Evolutionary conservation across 2,329 filamentous ascomycete genomes (phyloP).

Genomic region (Aulographum hederae): DNA sequence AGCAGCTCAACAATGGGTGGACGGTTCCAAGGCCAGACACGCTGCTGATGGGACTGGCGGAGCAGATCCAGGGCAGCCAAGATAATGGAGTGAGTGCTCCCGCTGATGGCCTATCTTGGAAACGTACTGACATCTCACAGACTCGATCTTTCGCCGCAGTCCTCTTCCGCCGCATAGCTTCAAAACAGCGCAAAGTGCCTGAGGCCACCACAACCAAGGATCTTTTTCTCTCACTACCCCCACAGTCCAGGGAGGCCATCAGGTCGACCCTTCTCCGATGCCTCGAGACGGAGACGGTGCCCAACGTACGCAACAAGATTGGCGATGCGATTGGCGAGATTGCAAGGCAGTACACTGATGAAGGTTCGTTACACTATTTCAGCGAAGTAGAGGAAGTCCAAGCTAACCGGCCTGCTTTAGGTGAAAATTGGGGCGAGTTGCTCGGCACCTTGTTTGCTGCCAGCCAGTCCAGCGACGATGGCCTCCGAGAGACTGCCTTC

Average conservation of each 20-base stretch:
- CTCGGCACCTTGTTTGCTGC: slow-evolving; percentile 73
- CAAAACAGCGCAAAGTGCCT: slow-evolving; percentile 62
- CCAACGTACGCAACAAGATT: slow-evolving; percentile 77
- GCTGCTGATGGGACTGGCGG: slow-evolving; percentile 80
- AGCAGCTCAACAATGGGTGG: slow-evolving; percentile 84
- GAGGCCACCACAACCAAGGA: slow-evolving; percentile 50
- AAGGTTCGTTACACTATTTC: slow-evolving; percentile 40
- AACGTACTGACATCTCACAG: slow-evolving; percentile 27
- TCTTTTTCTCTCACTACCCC: slow-evolving; percentile 63
- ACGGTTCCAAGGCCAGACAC: slow-evolving; percentile 64
- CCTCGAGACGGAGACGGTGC: slow-evolving; percentile 53
- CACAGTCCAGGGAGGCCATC: slow-evolving; percentile 59
- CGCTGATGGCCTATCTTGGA: background rate
- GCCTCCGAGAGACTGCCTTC: slow-evolving; percentile 82
- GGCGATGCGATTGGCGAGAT: slow-evolving; percentile 95
- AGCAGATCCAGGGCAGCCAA: slow-evolving; percentile 63
- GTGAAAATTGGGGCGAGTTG: slow-evolving; percentile 76
- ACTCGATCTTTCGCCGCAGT: slow-evolving; percentile 82
- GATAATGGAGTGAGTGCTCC: slow-evolving; percentile 28
- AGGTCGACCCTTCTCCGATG: slow-evolving; percentile 68
- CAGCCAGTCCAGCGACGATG: slow-evolving; percentile 67
- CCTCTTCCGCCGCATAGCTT: slow-evolving; percentile 83
- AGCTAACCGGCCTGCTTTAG: slow-evolving; percentile 27
- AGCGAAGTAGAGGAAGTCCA: background rate
- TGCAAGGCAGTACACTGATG: slow-evolving; percentile 85